Conservation (phyloP, 1,139 yeast species). For the Arxiozyma telluris region DNA sequence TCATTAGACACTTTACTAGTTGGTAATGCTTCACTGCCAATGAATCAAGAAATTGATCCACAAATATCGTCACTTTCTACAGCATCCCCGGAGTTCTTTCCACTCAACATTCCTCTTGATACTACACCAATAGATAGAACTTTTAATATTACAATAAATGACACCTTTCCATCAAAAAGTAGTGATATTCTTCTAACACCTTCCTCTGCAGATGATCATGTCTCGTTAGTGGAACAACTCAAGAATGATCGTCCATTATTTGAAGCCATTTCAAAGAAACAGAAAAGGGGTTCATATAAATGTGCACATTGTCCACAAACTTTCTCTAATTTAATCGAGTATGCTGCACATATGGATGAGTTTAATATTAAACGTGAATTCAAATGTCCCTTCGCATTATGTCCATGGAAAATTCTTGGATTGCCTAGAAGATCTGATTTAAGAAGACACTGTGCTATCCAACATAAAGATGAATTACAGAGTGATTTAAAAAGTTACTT, state of each 20-base stretch:
- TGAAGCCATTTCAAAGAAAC: conserved; percentile 24
- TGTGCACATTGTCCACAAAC: conserved; percentile 44
- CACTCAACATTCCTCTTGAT: neutral
- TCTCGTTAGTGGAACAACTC: conserved; percentile 10
- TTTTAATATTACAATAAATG: neutral
- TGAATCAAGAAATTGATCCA: neutral
- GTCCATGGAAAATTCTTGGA: conserved; percentile 59
- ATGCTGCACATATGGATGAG: conserved; percentile 42
- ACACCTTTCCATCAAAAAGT: neutral
- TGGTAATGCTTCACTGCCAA: neutral
- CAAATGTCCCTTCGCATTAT: conserved; percentile 45
- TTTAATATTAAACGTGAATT: conserved; percentile 35
- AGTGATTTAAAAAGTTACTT: conserved; percentile 18
- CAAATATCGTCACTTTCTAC: neutral
- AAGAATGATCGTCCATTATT: conserved; percentile 11
- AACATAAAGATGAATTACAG: conserved; percentile 36
- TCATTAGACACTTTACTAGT: neutral
- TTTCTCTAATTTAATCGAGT: conserved; percentile 35
- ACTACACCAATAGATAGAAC: conserved; percentile 2
- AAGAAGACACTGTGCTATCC: conserved; percentile 51
- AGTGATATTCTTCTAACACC: neutral
- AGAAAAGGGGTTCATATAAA: conserved; percentile 42
- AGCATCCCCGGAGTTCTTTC: neutral
- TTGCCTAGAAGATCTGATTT: conserved; percentile 51
- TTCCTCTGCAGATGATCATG: neutral